A percentile compares a stretch with the other conserved stretches of the same genome.
Conservation (phyloP, 1,284 basidiomycete species). For the Ceratobasidium sp. region DNA sequence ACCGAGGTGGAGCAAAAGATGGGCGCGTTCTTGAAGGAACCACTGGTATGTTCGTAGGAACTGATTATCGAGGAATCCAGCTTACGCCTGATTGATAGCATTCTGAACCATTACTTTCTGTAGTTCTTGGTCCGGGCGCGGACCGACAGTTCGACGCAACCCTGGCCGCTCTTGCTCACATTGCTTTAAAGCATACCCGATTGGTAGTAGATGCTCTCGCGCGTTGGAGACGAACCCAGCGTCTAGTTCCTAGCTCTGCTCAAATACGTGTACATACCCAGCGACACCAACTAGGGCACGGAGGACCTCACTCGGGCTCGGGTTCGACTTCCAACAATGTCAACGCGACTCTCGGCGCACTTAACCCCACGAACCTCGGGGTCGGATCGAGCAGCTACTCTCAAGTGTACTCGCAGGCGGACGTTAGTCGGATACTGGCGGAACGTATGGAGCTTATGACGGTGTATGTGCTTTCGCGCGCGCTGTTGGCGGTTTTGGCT, state of each 20-base stretch:
- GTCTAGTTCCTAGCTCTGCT: constrained; percentile 49
- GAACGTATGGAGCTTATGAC: constrained; percentile 53
- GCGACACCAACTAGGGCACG: constrained; percentile 52
- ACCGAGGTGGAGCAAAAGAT: constrained; percentile 83
- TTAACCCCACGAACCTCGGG: constrained; percentile 18
- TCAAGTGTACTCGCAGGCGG: constrained; percentile 60
- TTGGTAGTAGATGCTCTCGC: constrained; percentile 89
- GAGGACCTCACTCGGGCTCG: constrained; percentile 59
- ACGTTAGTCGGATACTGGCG: constrained; percentile 58
- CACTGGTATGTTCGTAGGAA: constrained; percentile 66
- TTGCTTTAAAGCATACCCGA: constrained; percentile 86
- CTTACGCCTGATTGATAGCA: constrained; percentile 25
- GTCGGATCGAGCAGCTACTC: constrained; percentile 8
- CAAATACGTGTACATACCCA: constrained; percentile 51
- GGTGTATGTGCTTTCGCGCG: constrained; percentile 89
- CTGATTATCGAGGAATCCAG: neutral
- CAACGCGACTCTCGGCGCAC: constrained; percentile 1
- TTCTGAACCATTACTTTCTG: constrained; percentile 44
- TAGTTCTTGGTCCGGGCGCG: constrained; percentile 60
- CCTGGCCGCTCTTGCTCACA: constrained; percentile 82
- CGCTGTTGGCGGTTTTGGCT: constrained; percentile 82
- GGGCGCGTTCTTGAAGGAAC: constrained; percentile 75
- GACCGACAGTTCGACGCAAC: constrained; percentile 68
- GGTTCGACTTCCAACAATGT: constrained; percentile 41
- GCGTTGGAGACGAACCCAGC: constrained; percentile 85